Evolutionary conservation across 768 basidiomycete genomes (phyloP).

Genomic region (Lactarius hengduanensis): DNA sequence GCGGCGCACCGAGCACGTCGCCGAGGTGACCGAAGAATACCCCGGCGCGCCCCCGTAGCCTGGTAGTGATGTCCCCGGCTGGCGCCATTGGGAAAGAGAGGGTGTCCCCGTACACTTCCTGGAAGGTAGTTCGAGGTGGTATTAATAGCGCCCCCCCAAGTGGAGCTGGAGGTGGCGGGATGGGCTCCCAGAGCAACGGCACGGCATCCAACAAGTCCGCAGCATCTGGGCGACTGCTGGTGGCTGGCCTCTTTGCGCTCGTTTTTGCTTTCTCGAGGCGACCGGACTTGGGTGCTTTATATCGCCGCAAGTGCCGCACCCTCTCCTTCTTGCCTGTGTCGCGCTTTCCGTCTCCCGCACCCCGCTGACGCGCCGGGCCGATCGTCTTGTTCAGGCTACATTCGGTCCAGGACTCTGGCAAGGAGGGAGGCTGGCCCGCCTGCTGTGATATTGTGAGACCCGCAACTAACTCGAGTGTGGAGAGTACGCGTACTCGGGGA

Average conservation of each 20-base stretch:
- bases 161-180: neutral
- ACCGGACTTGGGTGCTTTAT: neutral
- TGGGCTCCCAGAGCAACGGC: neutral
- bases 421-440: neutral
- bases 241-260: neutral
- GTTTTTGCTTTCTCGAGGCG: neutral
- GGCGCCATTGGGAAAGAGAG: neutral
- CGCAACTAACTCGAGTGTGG: neutral
- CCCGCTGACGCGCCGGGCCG: neutral
- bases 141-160: neutral
- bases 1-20: neutral
- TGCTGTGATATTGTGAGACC: constrained; percentile 3
- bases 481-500: neutral
- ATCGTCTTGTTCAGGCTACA: neutral
- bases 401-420: neutral
- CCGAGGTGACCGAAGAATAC: neutral
- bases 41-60: neutral
- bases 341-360: neutral
- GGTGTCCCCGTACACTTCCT: neutral
- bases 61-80: neutral
- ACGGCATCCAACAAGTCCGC: neutral
- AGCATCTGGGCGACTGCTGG: neutral
- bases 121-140: neutral
- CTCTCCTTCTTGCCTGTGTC: neutral
- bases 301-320: neutral